These are phyloP conservation scores for Fusarium poae DNA, from an alignment of 2,329 filamentous ascomycete genomes.

Conservation along the genomic window DNA sequence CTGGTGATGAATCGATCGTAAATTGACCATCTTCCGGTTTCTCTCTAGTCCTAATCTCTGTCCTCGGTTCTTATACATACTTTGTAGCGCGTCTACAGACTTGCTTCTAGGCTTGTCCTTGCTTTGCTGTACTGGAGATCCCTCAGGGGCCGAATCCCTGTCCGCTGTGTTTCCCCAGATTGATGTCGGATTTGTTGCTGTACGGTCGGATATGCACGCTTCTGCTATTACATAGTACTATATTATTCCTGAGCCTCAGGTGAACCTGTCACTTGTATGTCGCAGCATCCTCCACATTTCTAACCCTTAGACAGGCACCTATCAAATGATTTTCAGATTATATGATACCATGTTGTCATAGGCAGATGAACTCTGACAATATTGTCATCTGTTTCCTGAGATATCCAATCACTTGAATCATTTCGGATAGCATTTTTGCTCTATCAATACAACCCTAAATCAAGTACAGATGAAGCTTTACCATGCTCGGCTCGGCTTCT, in stretches of 20 bases:
- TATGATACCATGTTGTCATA: neutral
- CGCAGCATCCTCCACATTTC: neutral
- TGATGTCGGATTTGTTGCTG: slow-evolving; percentile 18
- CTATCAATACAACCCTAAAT: slow-evolving; percentile 21
- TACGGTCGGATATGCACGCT: slow-evolving; percentile 2
- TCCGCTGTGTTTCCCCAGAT: slow-evolving; percentile 37
- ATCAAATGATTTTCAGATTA: neutral
- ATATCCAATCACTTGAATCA: neutral
- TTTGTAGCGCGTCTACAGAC: neutral
- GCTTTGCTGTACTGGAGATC: slow-evolving; percentile 11
- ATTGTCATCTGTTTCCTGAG: slow-evolving; percentile 1
- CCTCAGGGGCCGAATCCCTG: slow-evolving; percentile 34
- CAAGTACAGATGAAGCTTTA: slow-evolving; percentile 15
- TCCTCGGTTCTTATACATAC: neutral
- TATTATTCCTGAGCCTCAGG: slow-evolving; percentile 44
- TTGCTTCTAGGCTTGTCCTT: slow-evolving; percentile 26
- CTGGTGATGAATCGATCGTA: slow-evolving; percentile 25
- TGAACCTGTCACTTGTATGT: slow-evolving; percentile 45
- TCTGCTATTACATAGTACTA: slow-evolving; percentile 5
- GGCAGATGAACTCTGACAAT: slow-evolving; percentile 1
- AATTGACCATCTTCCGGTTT: slow-evolving; percentile 11
- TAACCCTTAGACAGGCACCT: neutral
- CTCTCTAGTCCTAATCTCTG: slow-evolving; percentile 2
- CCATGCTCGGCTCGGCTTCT: slow-evolving; percentile 31
- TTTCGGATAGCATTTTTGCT: slow-evolving; percentile 8